phyloP scores from a whole-genome alignment of 2,329 filamentous ascomycete genomes.

The Neofusicoccum laricinum region DNA sequence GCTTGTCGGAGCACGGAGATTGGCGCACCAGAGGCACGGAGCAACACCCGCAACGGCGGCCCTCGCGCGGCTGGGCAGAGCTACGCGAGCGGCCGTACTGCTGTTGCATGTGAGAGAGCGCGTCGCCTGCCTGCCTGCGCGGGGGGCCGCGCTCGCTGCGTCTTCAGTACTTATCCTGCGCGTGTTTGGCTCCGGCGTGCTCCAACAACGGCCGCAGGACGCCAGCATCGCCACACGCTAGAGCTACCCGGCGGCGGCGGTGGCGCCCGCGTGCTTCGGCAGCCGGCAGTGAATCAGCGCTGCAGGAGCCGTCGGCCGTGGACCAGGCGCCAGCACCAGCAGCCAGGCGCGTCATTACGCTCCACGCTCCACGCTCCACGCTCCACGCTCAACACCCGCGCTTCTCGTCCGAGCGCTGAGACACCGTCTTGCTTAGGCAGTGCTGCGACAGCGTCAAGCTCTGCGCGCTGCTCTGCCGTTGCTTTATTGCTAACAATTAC shows the following conservation, averaged over 20 bases:
- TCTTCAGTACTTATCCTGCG: not conserved
- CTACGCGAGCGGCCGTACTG: not conserved
- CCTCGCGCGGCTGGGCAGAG: not conserved
- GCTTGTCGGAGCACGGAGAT: conserved; percentile 13
- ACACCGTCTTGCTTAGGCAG: not conserved
- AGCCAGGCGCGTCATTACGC: conserved; percentile 1
- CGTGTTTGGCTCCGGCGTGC: no score
- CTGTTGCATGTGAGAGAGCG: conserved; percentile 1
- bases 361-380: no score
- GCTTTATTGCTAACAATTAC: conserved; percentile 1
- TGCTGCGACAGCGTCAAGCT: not conserved
- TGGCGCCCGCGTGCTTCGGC: not conserved
- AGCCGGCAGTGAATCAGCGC: not conserved
- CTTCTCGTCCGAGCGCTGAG: not conserved
- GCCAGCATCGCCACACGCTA: not conserved
- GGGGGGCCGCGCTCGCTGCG: not conserved
- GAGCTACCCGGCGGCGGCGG: not conserved
- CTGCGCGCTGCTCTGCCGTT: not conserved
- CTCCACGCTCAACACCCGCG: not conserved
- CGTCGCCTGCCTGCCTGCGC: not conserved
- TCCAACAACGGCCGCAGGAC: no score
- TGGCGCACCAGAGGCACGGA: conserved; percentile 6
- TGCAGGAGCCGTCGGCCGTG: no score
- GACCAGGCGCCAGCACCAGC: no score
- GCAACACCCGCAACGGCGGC: conserved; percentile 3